Evolutionary conservation across 305 asterid species (phyloP).

Genomic region (Plantago coronopus): DNA sequence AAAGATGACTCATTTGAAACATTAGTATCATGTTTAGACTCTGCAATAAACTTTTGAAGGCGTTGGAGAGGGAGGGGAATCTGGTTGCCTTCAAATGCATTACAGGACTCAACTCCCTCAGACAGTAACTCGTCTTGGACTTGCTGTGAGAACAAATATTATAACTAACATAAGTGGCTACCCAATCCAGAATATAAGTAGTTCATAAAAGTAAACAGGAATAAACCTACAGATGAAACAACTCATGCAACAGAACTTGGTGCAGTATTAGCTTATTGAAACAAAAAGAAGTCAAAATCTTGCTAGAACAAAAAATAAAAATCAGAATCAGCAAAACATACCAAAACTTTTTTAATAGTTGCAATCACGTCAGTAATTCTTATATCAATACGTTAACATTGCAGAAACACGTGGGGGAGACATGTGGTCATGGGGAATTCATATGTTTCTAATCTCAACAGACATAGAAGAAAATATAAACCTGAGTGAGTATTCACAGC

Average conservation of each 20-base stretch:
- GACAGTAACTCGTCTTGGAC: conserved; percentile 74
- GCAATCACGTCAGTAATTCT: conserved; percentile 11
- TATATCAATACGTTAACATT: conserved; percentile 9
- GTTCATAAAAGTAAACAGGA: conserved; percentile 20
- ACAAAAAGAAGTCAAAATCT: too few species aligned
- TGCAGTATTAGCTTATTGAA: too few species aligned
- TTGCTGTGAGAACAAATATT: conserved; percentile 44
- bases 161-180: conserved; percentile 23
- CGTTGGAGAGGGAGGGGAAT: conserved; percentile 66
- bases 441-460: conserved; percentile 15
- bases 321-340: conserved; percentile 8
- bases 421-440: conserved; percentile 16
- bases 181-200: conserved; percentile 17
- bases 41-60: conserved; percentile 48
- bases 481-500: conserved; percentile 21
- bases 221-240: conserved; percentile 4
- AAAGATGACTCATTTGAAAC: conserved; percentile 33
- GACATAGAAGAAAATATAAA: conserved; percentile 17
- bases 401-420: conserved; percentile 1
- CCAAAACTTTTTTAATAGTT: not conserved
- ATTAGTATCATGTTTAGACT: conserved; percentile 40
- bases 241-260: conserved; percentile 9
- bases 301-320: too few species aligned
- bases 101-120: conserved; percentile 57
- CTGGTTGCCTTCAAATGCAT: conserved; percentile 50